A percentile compares a stretch with the other conserved stretches of the same genome.
Evolutionary conservation across 1,139 yeast species (phyloP).

Genomic region (Yamadazyma sp.): DNA sequence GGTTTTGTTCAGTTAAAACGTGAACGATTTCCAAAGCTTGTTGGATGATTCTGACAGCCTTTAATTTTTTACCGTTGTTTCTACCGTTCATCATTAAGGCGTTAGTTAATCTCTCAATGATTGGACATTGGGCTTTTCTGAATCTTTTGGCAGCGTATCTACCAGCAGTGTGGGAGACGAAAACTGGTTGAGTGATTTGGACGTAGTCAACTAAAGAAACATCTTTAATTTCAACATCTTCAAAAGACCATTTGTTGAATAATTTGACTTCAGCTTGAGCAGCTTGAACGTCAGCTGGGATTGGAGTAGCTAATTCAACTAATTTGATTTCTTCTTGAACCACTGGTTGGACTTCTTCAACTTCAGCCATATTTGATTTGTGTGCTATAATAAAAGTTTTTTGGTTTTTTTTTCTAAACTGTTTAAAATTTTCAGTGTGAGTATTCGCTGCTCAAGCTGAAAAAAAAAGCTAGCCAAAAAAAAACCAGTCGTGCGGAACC

Average conservation of each 20-base stretch:
- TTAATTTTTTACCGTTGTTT: constrained; percentile 99
- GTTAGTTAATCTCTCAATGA: constrained; percentile 99
- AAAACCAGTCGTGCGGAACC: background rate
- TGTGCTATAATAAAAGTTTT: constrained; percentile 5
- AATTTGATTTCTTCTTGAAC: constrained; percentile 74
- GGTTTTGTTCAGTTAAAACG: constrained; percentile 99
- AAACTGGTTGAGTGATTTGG: constrained; percentile 96
- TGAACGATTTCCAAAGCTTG: constrained; percentile 98
- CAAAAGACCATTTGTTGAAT: constrained; percentile 99
- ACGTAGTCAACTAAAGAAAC: constrained; percentile 97
- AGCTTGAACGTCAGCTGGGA: constrained; percentile 95
- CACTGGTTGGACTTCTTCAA: constrained; percentile 48
- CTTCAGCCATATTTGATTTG: constrained; percentile 44
- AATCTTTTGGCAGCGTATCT: constrained; percentile 99
- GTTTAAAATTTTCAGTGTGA: constrained; percentile 1
- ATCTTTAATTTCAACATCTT: constrained; percentile 96
- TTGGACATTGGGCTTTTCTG: constrained; percentile 99
- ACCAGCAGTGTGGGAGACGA: constrained; percentile 99
- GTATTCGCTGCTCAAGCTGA: background rate
- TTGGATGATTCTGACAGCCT: constrained; percentile 99
- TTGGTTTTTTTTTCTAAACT: constrained; percentile 2
- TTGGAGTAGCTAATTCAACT: constrained; percentile 88
- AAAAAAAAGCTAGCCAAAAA: too few relatives aligned
- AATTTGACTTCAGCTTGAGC: constrained; percentile 96
- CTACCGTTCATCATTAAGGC: constrained; percentile 99